These are phyloP conservation scores for Apiospora hydei DNA, from an alignment of 2,329 filamentous ascomycete genomes.

Conservation along the genomic window DNA sequence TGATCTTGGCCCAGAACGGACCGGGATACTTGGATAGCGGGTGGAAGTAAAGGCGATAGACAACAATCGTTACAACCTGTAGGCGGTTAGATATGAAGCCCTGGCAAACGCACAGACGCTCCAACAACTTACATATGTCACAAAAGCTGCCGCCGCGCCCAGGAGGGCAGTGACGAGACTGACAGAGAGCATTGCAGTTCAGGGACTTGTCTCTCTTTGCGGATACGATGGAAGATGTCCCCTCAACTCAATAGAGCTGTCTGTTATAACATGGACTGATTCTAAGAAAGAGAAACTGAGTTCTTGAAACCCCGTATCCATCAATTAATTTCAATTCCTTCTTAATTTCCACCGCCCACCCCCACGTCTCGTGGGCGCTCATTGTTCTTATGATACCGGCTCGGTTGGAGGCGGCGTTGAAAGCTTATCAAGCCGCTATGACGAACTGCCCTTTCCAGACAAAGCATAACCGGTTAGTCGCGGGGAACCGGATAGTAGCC, in stretches of 20 bases:
- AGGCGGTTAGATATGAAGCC: not conserved
- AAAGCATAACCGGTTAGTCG: slow-evolving; percentile 9
- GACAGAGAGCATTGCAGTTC: not conserved
- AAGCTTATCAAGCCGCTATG: slow-evolving; percentile 22
- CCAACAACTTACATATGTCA: slow-evolving; percentile 3
- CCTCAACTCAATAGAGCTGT: not conserved
- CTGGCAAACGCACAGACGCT: not conserved
- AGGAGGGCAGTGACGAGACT: slow-evolving; percentile 12
- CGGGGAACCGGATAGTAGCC: not conserved
- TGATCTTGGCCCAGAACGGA: slow-evolving; percentile 32
- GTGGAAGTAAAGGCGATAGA: slow-evolving; percentile 36
- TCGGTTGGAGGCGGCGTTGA: slow-evolving; percentile 20
- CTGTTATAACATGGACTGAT: not conserved
- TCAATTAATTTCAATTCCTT: not conserved
- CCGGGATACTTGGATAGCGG: slow-evolving; percentile 36
- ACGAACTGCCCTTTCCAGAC: slow-evolving; percentile 17
- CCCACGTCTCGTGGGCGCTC: slow-evolving; percentile 2
- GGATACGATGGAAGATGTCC: not conserved
- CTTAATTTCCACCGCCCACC: not conserved
- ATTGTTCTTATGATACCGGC: slow-evolving; percentile 17
- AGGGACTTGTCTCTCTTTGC: not conserved
- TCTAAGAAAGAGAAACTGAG: not conserved
- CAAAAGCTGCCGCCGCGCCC: slow-evolving; percentile 10
- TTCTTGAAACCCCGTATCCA: not conserved
- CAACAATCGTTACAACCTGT: slow-evolving; percentile 1